Evolutionary conservation across 768 basidiomycete species (phyloP), one percentile per base, ranked within the genome.

Genomic region (Leucocoprinus birnbaumii): DNA sequence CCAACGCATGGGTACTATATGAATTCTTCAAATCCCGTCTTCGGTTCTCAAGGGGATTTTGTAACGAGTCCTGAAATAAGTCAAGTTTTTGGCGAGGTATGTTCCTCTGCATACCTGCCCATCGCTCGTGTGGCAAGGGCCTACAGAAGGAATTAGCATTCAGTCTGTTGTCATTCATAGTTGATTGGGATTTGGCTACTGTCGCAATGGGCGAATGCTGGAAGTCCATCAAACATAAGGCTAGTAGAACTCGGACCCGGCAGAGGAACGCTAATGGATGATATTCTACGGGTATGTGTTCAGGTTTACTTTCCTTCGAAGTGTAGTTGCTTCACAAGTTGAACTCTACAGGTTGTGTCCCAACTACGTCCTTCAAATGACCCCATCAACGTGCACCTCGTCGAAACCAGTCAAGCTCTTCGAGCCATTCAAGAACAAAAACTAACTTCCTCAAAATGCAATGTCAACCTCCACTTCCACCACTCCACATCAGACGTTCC

Each of bases 41-140:
- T 99, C 63, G 97, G 97, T 11, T 59, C 82, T 0, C 75, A 78
- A 40, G 97, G 97, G 4, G 97, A 99, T 73, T 99, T 98, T 65
- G 88, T 90, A 19, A 99, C 97, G 10, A 94, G 90, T 62, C 97
- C 96, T 1, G 97, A 99, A 68, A 98, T 99, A 51, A 91, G 85
- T 62, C 94, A 98, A 67, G 83, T 91, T 0, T 98, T 98, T 66
- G 97, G 97, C 56, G 96, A 99, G 85, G 96, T 94, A 65, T 59
- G 82, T 68, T 14, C 31, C 31, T 11, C 31, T 31, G 11, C 31
- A 31, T 31, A 31, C 31, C 42, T 38, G 9, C 34, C 55, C 49
- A 38, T 51, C 11, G 22, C 18, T n/a, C 35, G 11, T 47, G 21
- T 31, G 6, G 34, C 19, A 53, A 22, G 59, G 54, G 57, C 52